These are phyloP conservation scores for Lactuca saligna DNA, from an alignment of 129 eudicot species.

Conservation along the genomic window DNA sequence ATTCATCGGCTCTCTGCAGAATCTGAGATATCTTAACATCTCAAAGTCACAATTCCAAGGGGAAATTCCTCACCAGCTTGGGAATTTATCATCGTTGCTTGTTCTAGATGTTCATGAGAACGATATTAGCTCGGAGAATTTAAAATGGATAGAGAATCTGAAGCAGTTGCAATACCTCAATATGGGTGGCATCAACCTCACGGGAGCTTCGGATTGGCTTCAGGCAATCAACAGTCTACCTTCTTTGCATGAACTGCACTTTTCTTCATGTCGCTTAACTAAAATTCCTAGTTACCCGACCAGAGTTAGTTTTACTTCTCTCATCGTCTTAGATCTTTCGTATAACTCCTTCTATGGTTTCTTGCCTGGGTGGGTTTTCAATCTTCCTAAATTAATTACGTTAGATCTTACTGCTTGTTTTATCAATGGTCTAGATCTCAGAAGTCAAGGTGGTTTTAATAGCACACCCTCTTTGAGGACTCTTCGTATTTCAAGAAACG, in stretches of 20 bases:
- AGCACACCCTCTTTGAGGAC: conserved; percentile 12
- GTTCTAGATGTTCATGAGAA: background rate
- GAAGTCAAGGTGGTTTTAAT: background rate
- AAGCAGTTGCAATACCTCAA: conserved; percentile 17
- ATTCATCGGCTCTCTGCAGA: conserved; percentile 11
- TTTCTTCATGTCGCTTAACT: conserved; percentile 16
- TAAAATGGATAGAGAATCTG: conserved; percentile 34
- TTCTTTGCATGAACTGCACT: conserved; percentile 30
- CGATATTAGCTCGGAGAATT: background rate
- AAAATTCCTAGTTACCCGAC: background rate
- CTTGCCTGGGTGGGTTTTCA: conserved; percentile 27
- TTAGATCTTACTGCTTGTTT: conserved; percentile 13
- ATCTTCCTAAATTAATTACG: background rate
- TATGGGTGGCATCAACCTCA: background rate
- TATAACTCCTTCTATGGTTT: conserved; percentile 10
- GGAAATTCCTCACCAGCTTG: conserved; percentile 15
- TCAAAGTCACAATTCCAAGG: background rate
- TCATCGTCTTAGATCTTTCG: conserved; percentile 32
- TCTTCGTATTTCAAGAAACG: conserved; percentile 7
- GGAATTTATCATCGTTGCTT: conserved; percentile 4
- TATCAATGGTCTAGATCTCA: background rate
- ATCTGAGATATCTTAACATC: conserved; percentile 1
- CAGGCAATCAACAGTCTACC: conserved; percentile 21
- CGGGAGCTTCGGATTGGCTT: conserved; percentile 12
- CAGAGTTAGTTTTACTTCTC: conserved; percentile 23